phyloP scores from a whole-genome alignment of 129 eudicot species.

The Escallonia herrerae region DNA sequence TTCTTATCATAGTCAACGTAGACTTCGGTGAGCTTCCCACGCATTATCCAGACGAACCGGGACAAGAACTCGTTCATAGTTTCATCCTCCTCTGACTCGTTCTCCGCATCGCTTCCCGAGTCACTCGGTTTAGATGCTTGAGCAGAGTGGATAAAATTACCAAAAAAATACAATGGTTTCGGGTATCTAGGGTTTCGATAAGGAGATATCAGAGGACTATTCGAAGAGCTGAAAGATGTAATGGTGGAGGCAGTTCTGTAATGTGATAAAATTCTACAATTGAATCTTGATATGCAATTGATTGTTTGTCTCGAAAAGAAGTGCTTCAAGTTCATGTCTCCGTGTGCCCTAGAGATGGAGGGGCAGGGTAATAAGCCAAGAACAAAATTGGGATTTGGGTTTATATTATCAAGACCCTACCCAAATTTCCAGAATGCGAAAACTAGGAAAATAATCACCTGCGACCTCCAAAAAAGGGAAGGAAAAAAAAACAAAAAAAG shows the following conservation, averaged over 20 bases:
- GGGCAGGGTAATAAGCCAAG: neutral
- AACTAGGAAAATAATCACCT: neutral
- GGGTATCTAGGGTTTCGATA: constrained; percentile 8
- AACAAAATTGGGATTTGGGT: neutral
- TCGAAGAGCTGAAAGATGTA: constrained; percentile 1
- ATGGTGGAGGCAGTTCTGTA: constrained; percentile 26
- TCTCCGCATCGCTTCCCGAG: constrained; percentile 14
- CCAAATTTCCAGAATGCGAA: neutral
- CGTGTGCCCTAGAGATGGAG: constrained; percentile 4
- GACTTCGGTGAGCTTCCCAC: constrained; percentile 53
- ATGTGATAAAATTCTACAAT: constrained; percentile 20
- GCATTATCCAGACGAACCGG: constrained; percentile 69
- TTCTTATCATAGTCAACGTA: constrained; percentile 41
- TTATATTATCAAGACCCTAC: neutral
- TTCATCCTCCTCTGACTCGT: constrained; percentile 32
- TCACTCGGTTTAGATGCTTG: constrained; percentile 18
- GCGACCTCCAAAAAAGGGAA: neutral
- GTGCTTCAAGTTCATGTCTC: constrained; percentile 45
- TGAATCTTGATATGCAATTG: constrained; percentile 23
- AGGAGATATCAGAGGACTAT: constrained; percentile 1
- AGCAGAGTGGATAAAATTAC: constrained; percentile 36
- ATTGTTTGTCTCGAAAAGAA: constrained; percentile 34
- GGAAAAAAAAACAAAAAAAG: neutral
- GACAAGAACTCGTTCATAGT: constrained; percentile 73
- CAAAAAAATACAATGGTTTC: constrained; percentile 1